Percentiles rank a stretch among this genome's conserved stretches.
Conservation (phyloP, 352 stramenopile species). For the Phytopythium vexans region DNA sequence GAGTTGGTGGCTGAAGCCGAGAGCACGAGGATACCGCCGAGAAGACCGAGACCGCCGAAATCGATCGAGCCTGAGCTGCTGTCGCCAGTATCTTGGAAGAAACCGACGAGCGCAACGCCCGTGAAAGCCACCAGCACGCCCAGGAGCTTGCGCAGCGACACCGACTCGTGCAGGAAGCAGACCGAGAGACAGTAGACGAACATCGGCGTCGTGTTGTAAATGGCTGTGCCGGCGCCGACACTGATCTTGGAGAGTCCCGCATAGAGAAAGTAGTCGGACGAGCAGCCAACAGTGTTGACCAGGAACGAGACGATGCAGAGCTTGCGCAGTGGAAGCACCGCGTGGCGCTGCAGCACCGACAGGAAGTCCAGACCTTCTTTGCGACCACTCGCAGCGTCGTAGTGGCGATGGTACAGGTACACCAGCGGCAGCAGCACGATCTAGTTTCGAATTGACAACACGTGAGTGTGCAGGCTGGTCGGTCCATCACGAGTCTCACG, state of each 20-base stretch:
- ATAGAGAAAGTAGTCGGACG: constrained; percentile 46
- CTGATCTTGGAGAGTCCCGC: constrained; percentile 33
- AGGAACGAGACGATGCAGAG: constrained; percentile 22
- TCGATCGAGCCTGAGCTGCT: constrained; percentile 6
- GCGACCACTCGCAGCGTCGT: constrained; percentile 2
- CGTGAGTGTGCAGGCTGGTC: neutral
- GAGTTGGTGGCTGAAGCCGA: too few relatives aligned
- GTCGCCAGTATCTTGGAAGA: constrained; percentile 16
- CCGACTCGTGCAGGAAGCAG: constrained; percentile 33
- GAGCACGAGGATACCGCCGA: constrained; percentile 22
- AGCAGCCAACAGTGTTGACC: constrained; percentile 32
- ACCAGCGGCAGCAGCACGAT: constrained; percentile 19
- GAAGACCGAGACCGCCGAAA: constrained; percentile 26
- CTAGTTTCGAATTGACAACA: constrained; percentile 6
- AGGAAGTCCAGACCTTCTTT: constrained; percentile 7
- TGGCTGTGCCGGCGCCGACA: constrained; percentile 33
- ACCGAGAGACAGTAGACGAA: constrained; percentile 55
- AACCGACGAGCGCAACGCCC: constrained; percentile 30
- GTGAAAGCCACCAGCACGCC: constrained; percentile 28
- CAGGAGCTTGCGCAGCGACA: constrained; percentile 22
- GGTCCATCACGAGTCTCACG: neutral
- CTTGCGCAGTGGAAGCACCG: constrained; percentile 12
- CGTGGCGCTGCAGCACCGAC: constrained; percentile 20
- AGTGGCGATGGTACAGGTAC: constrained; percentile 17
- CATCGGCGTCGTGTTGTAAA: constrained; percentile 43